Evolutionary conservation across 1,284 basidiomycete species (phyloP).

Genomic region (Ustilago loliicola): DNA sequence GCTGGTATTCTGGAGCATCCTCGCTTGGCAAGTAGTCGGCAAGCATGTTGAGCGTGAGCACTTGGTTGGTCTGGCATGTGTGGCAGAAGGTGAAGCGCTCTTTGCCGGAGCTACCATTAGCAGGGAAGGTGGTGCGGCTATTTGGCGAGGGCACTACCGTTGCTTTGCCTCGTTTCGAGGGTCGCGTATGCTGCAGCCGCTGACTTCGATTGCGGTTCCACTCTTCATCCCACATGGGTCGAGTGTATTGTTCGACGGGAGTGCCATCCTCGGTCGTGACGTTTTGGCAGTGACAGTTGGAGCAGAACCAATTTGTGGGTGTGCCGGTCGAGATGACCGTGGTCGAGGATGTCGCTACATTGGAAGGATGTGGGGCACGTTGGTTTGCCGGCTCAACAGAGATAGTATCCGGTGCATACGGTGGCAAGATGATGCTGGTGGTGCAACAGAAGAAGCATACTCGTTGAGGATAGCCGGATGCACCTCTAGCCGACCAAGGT

Average conservation of each 20-base stretch:
- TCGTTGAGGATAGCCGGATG: conserved; percentile 42
- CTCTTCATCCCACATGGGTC: conserved; percentile 55
- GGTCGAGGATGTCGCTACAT: conserved; percentile 25
- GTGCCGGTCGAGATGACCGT: conserved; percentile 55
- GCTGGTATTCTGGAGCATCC: conserved; percentile 40
- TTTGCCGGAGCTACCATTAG: background rate
- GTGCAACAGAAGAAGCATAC: conserved; percentile 61
- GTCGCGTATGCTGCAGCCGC: conserved; percentile 30
- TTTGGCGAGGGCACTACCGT: background rate
- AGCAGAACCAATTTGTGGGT: conserved; percentile 60
- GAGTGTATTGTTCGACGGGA: conserved; percentile 50
- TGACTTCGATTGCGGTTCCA: conserved; percentile 40
- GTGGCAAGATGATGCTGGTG: conserved; percentile 56
- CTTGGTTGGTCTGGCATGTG: conserved; percentile 64
- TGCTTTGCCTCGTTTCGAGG: background rate
- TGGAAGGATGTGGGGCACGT: background rate
- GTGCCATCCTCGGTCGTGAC: conserved; percentile 38
- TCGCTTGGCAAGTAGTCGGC: conserved; percentile 60
- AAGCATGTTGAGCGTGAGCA: conserved; percentile 59
- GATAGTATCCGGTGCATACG: conserved; percentile 28
- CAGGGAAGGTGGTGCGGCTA: background rate
- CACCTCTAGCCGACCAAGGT: conserved; percentile 25
- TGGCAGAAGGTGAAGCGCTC: conserved; percentile 53
- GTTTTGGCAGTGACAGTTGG: conserved; percentile 60
- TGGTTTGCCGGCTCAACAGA: background rate